Base-by-base conservation (phyloP, 441 rosid species). In the Biscutella laevigata region DNA sequence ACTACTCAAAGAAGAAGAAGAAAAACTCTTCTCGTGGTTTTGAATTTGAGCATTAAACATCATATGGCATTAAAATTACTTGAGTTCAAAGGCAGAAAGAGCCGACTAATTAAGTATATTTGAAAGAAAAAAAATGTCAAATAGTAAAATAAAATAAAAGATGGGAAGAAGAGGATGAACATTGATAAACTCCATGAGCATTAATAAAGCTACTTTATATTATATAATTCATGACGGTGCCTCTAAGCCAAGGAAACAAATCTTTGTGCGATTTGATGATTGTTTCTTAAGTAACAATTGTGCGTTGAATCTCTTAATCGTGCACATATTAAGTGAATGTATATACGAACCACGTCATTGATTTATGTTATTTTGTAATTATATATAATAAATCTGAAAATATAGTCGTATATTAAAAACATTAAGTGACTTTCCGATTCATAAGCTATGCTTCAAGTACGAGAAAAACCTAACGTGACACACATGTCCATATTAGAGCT, bases 161-260 rank as follows among this genome's bases (percentile, higher is more conserved):
- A 42, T 57, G 47, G 59, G 64, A 50, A 57, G 54, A 50, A 57
- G 70, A 65, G 64, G 69, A 50, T 57, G 69, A 49, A 57, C 69
- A 50, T 65, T 65, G 64, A 57, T 50, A 50, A 33, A 42, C 70
- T 50, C 59, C 54, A 50, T 21, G 14, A 43, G 6, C 6, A n/a
- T 11, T 65, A 21, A 57, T 35, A 33, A 49, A 35, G 26, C 14
- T 10, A 57, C 28, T 9, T 6, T 50, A 42, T 50, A 50, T 42
- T 49, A 35, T 35, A 57, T 49, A 64, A 49, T 21, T 65, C 10
- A 64, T 50, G 69, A 32, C 69, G 70, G 70, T 65, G 70, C 70
- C 43, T 42, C 29, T 27, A 65, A 57, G 64, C 43, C 19, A 65
- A 36, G 43, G 59, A 8, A 42, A 42, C 36, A 51, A 57, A 65